These are phyloP conservation scores for Phaeosphaeriaceae sp. DNA, from an alignment of 2,329 filamentous ascomycete genomes.

Conservation along the genomic window DNA sequence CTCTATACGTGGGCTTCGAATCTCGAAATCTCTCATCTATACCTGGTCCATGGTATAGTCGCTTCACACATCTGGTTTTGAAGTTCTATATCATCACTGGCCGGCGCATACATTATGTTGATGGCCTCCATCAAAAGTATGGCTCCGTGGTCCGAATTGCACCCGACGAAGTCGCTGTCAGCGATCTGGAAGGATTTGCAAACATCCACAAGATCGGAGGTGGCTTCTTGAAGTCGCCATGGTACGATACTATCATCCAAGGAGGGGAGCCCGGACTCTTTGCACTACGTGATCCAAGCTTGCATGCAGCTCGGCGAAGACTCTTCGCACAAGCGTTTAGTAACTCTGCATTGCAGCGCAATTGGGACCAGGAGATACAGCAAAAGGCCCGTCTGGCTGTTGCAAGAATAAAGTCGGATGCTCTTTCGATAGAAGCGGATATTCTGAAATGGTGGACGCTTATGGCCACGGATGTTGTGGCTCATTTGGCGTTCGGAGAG, in stretches of 20 bases:
- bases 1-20: background rate
- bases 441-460: constrained; percentile 49
- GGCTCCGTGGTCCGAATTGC: constrained; percentile 35
- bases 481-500: constrained; percentile 50
- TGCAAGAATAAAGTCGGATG: constrained; percentile 34
- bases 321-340: constrained; percentile 48
- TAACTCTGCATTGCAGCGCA: constrained; percentile 41
- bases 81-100: background rate
- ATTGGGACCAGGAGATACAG: constrained; percentile 47
- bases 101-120: background rate
- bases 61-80: background rate
- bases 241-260: constrained; percentile 45
- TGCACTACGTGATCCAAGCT: constrained; percentile 44
- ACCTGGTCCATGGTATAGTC: background rate
- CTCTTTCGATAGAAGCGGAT: constrained; percentile 39
- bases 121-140: background rate
- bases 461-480: constrained; percentile 50
- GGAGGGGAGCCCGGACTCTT: constrained; percentile 44
- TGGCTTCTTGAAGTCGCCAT: constrained; percentile 51
- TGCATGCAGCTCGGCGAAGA: constrained; percentile 46
- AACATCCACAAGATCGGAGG: constrained; percentile 47
- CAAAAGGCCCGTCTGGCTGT: constrained; percentile 45
- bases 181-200: constrained; percentile 13
- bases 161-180: constrained; percentile 30
- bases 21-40: background rate